These are phyloP conservation scores for Pleurotus sapidus DNA, from an alignment of 768 basidiomycete genomes.

Conservation along the genomic window DNA sequence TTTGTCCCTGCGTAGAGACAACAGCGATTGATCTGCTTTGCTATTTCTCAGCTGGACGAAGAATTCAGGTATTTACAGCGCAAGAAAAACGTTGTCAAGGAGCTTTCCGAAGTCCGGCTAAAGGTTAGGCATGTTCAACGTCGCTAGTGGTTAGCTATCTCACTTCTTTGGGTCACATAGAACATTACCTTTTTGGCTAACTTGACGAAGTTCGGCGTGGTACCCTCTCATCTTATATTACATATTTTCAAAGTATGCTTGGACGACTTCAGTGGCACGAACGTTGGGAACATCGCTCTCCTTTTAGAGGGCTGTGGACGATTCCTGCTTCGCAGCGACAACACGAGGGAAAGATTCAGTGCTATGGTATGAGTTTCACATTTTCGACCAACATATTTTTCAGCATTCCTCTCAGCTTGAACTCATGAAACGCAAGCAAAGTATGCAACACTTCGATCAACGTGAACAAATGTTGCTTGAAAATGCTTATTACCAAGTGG, in stretches of 20 bases:
- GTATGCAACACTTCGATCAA: conserved; percentile 89
- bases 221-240: conserved; percentile 87
- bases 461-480: conserved; percentile 87
- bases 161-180: conserved; percentile 34
- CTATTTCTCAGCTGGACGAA: conserved; percentile 74
- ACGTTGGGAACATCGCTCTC: conserved; percentile 90
- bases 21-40: neutral
- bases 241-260: conserved; percentile 97
- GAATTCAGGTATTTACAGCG: conserved; percentile 94
- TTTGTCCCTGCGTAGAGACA: neutral
- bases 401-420: conserved; percentile 58
- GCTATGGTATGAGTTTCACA: conserved; percentile 66
- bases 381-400: neutral
- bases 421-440: conserved; percentile 93
- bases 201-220: conserved; percentile 93
- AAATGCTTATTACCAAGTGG: conserved; percentile 96
- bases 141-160: neutral
- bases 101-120: conserved; percentile 78
- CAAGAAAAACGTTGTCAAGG: conserved; percentile 91
- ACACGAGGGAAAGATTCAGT: conserved; percentile 81
- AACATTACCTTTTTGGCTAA: conserved; percentile 87
- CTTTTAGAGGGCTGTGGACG: conserved; percentile 93
- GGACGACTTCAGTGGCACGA: conserved; percentile 91
- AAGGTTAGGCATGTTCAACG: conserved; percentile 50
- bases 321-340: conserved; percentile 84